Conservation (phyloP, 768 basidiomycete genomes). For the Hortiboletus campestris region DNA sequence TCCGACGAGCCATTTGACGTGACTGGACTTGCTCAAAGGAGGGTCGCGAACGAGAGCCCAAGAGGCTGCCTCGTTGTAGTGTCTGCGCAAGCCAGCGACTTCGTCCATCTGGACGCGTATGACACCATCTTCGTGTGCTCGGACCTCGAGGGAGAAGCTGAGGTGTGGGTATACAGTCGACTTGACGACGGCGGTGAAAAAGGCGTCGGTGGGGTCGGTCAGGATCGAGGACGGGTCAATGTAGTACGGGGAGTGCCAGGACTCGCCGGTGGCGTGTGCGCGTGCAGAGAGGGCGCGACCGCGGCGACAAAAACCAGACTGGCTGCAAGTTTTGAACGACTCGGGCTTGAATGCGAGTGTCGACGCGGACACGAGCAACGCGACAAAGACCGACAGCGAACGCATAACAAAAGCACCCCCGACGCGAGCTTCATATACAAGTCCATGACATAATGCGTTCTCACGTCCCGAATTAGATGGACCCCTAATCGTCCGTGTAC, state of each 20-base stretch:
- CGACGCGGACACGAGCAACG: constrained; percentile 30
- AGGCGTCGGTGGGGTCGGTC: constrained; percentile 47
- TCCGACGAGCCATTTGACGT: constrained; percentile 62
- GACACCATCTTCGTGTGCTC: constrained; percentile 84
- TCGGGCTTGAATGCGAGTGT: constrained; percentile 65
- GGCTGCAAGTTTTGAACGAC: constrained; percentile 94
- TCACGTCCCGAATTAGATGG: neutral
- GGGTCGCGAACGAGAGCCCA: constrained; percentile 88
- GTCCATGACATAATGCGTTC: constrained; percentile 11
- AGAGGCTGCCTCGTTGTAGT: constrained; percentile 88
- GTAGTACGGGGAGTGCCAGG: constrained; percentile 88
- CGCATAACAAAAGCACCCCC: constrained; percentile 11
- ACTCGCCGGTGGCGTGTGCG: constrained; percentile 49
- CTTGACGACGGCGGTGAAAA: constrained; percentile 73
- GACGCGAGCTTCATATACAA: neutral
- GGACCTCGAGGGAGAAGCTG: constrained; percentile 77
- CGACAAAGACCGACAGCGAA: constrained; percentile 28
- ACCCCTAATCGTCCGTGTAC: constrained; percentile 42
- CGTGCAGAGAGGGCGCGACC: constrained; percentile 82
- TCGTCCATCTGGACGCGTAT: constrained; percentile 95
- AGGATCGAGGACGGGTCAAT: constrained; percentile 59
- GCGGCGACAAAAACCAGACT: constrained; percentile 92
- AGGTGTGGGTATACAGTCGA: constrained; percentile 83
- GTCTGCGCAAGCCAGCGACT: constrained; percentile 68
- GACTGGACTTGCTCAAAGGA: constrained; percentile 41